phyloP scores from a whole-genome alignment of 768 basidiomycete species.

The Hysterangium stoloniferum region DNA sequence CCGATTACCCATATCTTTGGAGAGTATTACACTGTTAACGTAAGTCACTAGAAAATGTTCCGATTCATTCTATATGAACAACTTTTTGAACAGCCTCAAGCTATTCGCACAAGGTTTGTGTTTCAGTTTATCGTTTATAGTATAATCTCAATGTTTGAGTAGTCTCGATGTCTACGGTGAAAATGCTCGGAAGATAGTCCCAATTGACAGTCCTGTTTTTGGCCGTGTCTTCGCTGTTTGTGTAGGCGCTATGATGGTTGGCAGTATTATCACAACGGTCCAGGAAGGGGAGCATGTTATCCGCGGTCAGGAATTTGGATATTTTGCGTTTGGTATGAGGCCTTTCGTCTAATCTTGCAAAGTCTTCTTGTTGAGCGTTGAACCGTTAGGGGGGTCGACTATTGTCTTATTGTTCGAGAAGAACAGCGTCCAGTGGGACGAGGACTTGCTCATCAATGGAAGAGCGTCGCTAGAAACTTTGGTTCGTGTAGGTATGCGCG shows the following conservation, averaged over 20 bases:
- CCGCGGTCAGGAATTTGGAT: conserved; percentile 87
- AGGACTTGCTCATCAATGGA: conserved; percentile 82
- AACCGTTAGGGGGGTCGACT: conserved; percentile 66
- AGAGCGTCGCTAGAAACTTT: conserved; percentile 81
- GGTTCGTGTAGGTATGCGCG: conserved; percentile 80
- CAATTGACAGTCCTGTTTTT: conserved; percentile 83
- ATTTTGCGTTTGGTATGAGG: conserved; percentile 84
- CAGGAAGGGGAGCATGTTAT: conserved; percentile 71
- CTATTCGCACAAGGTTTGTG: conserved; percentile 62
- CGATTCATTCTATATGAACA: background rate
- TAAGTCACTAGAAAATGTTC: conserved; percentile 28
- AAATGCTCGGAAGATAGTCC: conserved; percentile 87
- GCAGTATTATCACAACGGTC: conserved; percentile 83
- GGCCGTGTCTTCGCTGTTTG: conserved; percentile 90
- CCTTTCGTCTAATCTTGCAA: background rate
- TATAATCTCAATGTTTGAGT: background rate
- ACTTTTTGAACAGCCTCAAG: conserved; percentile 60
- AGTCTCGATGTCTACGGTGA: conserved; percentile 86
- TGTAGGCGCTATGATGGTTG: conserved; percentile 93
- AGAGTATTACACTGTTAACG: conserved; percentile 95
- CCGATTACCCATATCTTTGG: conserved; percentile 77
- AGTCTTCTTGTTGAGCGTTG: background rate
- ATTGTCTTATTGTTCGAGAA: conserved; percentile 88
- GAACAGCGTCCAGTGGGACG: conserved; percentile 81
- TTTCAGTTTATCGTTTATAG: conserved; percentile 7